Evolutionary conservation across 2,329 filamentous ascomycete species (phyloP), one percentile per base, ranked within the genome.

Genomic region (Trichoderma sp.): DNA sequence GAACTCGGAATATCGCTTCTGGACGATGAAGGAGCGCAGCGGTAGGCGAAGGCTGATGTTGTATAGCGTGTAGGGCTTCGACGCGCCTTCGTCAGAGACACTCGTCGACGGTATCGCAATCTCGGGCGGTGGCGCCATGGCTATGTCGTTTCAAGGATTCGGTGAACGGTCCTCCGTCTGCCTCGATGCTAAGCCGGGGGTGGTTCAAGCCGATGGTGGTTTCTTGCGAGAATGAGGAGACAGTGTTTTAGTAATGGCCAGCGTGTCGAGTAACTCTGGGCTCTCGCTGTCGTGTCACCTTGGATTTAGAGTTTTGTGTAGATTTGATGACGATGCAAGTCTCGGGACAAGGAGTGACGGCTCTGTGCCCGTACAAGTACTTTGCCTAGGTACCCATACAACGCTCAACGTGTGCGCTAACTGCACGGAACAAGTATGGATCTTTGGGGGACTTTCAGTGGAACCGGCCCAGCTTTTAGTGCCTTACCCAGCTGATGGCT

Each of bases 1-100:
- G 75, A 95, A 95, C 76, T 95, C 92, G 64, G 89, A 92, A 82
- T 94, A 96, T 73, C 92, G 90, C 79, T 94, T 94, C 74, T 89
- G 88, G 5, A 93, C 84, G 71, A 91, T 89, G 73, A 90, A 91
- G 5, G 90, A 91, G 57, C 90, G 88, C 15, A 94, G 85, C 0
- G 92, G 92, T 1, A 93, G 88, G 60, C 91, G 89, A 68, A 95
- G 84, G 25, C 88, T 89, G 78, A 94, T 90, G 77, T 92, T 92
- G 82, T 94, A 94, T 71, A 90, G 85, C 0, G 91, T 94, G 78
- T 88, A 93, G 0, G 89, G 84, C 74, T 92, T 92, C 70, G 84
- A 82, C 5, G 77, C 74, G 70, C 74, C 77, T 70, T 83, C 82
- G 68, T 84, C 80, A 63, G 84, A 83, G 68, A 87, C 78, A 70